phyloP scores from a whole-genome alignment of 2,329 filamentous ascomycete species.

The Neonectria faginata region DNA sequence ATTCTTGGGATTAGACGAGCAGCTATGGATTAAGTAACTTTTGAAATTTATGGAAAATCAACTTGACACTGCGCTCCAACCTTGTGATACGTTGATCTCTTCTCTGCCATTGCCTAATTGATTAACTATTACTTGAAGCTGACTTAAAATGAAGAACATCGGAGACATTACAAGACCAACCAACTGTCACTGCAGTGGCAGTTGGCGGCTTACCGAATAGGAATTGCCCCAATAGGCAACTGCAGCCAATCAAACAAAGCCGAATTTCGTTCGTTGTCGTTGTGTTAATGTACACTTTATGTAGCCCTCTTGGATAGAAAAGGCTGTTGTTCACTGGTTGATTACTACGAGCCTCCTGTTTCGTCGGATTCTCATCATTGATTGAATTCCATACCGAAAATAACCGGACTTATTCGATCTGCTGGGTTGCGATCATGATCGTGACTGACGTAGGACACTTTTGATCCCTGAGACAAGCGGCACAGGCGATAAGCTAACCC shows the following conservation, averaged over 20 bases:
- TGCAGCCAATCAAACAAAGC: not conserved
- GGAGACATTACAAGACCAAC: no score
- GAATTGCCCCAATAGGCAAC: not conserved
- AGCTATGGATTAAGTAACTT: slow-evolving; percentile 2
- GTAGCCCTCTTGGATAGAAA: not conserved
- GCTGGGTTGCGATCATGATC: not conserved
- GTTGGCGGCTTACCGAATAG: not conserved
- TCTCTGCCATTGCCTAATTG: not conserved
- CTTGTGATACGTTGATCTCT: not conserved
- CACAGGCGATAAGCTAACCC: not conserved
- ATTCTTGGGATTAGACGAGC: not conserved
- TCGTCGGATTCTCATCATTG: not conserved
- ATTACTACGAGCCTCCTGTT: not conserved
- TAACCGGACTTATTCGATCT: not conserved
- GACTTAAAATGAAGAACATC: not conserved
- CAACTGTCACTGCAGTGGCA: not conserved
- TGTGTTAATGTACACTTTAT: not conserved
- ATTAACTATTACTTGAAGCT: no score
- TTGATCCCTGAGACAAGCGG: not conserved
- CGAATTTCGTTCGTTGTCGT: not conserved
- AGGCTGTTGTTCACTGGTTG: not conserved
- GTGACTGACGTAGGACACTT: not conserved
- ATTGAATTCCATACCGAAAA: not conserved
- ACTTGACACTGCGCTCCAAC: not conserved
- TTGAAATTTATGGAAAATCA: slow-evolving; percentile 8